Base-by-base conservation (phyloP, 495 filamentous ascomycete genomes). In the Thermothielavioides terrestris region DNA sequence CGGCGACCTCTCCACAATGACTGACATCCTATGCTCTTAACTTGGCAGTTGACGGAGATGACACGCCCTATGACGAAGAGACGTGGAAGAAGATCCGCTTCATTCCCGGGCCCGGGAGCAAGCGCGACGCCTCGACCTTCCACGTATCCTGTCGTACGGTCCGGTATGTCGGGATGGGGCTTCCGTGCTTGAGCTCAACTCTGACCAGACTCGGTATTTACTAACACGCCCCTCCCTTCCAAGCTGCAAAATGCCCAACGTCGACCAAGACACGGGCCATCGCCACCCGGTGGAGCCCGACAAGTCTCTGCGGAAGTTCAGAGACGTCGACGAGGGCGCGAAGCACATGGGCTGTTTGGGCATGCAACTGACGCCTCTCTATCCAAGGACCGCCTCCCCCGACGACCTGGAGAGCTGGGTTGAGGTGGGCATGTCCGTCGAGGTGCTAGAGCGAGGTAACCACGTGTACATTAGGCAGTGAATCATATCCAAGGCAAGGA, bases 171-270 rank as follows among this genome's bases (percentile, higher is more conserved):
- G n/a, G n/a, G n/a, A n/a, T n/a, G n/a, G n/a, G n/a, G n/a, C n/a
- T n/a, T 27, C 21, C 17, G n/a, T 17, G 20, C 23, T 20, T 32
- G 15, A 7, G 34, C 12, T 17, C 25, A 14, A 3, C 26, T n/a
- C 12, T 37, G 15, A 8, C 11, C 64, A 64, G 8, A n/a, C 44
- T 23, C n/a, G 12, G 11, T 8, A n/a, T 26, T 36, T 39, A 18
- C 32, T 53, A 27, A 28, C 28, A n/a, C 14, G 17, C 17, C 14
- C 23, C 30, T 15, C n/a, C 10, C 22, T 35, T 7, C 14, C 23
- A 39, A 80, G 90, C 25, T 95, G 90, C 65, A 82, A 80, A 44
- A 63, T 95, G 47, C 89, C 89, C 5, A 95, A 95, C 58, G 84
- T 90, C 2, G 77, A 94, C 65, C 88, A 76, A 14, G 72, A 72